phyloP scores from a whole-genome alignment of 2,329 filamentous ascomycete genomes.

The Podosphaera fusca region DNA sequence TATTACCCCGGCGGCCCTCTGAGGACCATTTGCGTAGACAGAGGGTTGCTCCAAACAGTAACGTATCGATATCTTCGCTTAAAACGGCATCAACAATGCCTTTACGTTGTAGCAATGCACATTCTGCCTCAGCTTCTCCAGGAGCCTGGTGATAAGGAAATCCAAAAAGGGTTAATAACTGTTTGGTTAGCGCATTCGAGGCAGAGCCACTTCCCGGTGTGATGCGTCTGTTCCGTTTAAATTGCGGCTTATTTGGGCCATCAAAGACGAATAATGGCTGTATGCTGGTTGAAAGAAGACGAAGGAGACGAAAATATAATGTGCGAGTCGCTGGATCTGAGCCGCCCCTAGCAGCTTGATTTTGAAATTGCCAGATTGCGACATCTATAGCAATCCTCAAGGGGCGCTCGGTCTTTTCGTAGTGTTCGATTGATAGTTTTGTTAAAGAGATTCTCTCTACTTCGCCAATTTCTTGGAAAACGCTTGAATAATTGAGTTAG shows the following conservation, averaged over 20 bases:
- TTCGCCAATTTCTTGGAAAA: conserved; percentile 72
- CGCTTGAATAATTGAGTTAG: conserved; percentile 26
- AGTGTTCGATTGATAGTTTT: conserved; percentile 57
- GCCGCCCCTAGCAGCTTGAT: conserved; percentile 65
- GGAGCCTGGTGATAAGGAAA: conserved; percentile 71
- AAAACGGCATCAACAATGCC: conserved; percentile 82
- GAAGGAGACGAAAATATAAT: conserved; percentile 73
- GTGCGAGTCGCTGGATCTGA: conserved; percentile 77
- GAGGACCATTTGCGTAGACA: conserved; percentile 68
- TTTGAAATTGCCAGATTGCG: conserved; percentile 93
- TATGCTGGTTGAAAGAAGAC: conserved; percentile 53
- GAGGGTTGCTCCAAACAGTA: conserved; percentile 80
- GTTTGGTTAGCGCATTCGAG: conserved; percentile 56
- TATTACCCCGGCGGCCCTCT: conserved; percentile 38
- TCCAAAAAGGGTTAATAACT: conserved; percentile 62
- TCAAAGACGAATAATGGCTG: conserved; percentile 83
- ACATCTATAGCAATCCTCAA: conserved; percentile 80
- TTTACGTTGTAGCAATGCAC: conserved; percentile 58
- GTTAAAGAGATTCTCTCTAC: conserved; percentile 61
- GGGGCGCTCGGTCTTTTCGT: conserved; percentile 46
- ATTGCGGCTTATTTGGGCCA: conserved; percentile 58
- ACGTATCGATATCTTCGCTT: conserved; percentile 87
- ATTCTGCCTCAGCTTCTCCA: conserved; percentile 90
- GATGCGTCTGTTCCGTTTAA: conserved; percentile 70
- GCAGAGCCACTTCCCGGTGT: conserved; percentile 39